Evolutionary conservation across 805 yeast species (phyloP).

Genomic region (Myxozyma sirexii): DNA sequence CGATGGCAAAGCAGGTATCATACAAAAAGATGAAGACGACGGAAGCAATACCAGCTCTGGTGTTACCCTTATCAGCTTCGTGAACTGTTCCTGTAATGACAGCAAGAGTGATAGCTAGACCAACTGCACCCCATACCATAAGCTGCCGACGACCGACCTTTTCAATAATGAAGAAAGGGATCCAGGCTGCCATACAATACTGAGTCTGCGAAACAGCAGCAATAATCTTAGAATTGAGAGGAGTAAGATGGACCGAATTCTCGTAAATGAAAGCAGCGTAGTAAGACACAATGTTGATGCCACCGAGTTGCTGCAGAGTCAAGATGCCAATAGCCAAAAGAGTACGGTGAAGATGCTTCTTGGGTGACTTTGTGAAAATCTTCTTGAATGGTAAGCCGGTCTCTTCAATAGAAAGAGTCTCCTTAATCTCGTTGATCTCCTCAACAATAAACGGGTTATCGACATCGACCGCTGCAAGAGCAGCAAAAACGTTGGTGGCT

Average conservation of each 20-base stretch:
- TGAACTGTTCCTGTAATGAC: conserved; percentile 44
- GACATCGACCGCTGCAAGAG: conserved; percentile 40
- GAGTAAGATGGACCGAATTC: conserved; percentile 50
- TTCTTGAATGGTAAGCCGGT: too few species aligned
- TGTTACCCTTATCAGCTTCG: conserved; percentile 44
- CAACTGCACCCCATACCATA: conserved; percentile 31
- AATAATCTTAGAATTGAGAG: conserved; percentile 48
- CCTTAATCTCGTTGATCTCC: conserved; percentile 37
- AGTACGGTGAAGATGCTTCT: conserved; percentile 56
- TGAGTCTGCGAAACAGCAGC: conserved; percentile 52
- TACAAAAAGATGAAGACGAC: conserved; percentile 35
- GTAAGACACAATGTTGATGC: conserved; percentile 60
- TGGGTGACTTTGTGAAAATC: too few species aligned
- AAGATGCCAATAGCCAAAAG: conserved; percentile 51
- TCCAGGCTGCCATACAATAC: conserved; percentile 47
- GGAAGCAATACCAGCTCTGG: conserved; percentile 37
- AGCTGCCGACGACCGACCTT: conserved; percentile 53
- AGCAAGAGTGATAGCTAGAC: conserved; percentile 34
- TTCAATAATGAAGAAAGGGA: conserved; percentile 59
- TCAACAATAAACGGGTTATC: conserved; percentile 42
- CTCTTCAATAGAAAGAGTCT: conserved; percentile 36
- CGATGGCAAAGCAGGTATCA: conserved; percentile 38
- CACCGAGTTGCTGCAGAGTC: conserved; percentile 54
- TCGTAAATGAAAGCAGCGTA: conserved; percentile 61
- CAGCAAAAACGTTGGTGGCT: conserved; percentile 47